These are phyloP conservation scores for Usnea hakonensis DNA, from an alignment of 495 filamentous ascomycete genomes.

Conservation along the genomic window DNA sequence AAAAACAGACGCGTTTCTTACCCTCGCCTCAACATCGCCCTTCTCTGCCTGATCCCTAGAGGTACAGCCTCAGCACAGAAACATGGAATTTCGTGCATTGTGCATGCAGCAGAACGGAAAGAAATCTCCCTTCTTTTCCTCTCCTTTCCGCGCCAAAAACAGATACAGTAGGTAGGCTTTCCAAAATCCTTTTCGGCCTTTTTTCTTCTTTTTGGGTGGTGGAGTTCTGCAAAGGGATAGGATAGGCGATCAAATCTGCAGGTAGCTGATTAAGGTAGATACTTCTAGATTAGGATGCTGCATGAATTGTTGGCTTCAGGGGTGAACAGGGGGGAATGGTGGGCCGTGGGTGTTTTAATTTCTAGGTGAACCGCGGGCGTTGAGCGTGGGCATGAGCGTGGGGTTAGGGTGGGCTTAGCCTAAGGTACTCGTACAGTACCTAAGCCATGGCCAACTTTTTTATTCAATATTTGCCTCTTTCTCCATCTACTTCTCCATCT, in stretches of 20 bases:
- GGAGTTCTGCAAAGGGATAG: background rate
- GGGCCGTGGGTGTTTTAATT: background rate
- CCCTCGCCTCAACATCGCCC: background rate
- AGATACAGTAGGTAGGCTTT: no score
- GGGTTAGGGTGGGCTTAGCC: no score
- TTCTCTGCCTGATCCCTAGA: no score
- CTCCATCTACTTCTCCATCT: background rate
- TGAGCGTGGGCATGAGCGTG: background rate
- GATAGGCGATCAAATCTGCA: background rate
- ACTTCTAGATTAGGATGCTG: background rate
- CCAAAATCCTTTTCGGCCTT: background rate
- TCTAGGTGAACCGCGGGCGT: no score
- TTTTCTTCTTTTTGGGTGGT: background rate
- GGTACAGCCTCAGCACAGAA: background rate
- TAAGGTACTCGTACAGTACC: no score
- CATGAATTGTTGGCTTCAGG: background rate
- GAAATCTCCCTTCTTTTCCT: background rate
- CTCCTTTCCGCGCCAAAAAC: no score
- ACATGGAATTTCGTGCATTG: background rate
- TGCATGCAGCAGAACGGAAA: background rate
- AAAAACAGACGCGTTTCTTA: background rate
- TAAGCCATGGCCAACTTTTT: constrained; percentile 1
- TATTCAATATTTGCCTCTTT: background rate
- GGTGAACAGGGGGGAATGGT: background rate
- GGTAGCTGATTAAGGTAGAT: background rate